phyloP scores from a whole-genome alignment of 805 yeast species.

The Lipomyces kockii region DNA sequence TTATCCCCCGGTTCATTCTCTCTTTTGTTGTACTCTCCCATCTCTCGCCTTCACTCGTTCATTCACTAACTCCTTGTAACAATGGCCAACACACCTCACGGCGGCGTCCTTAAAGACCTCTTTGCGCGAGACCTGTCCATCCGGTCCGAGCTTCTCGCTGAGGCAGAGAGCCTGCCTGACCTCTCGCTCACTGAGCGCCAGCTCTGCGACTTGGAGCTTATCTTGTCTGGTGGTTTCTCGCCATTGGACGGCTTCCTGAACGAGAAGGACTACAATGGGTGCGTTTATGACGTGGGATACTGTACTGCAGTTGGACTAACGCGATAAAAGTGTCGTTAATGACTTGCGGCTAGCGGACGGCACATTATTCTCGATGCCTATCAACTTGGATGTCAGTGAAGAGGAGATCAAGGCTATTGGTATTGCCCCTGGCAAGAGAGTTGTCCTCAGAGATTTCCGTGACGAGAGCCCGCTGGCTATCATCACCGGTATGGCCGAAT shows the following conservation, averaged over 20 bases:
- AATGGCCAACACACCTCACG: slow-evolving; percentile 75
- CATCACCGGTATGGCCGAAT: slow-evolving; percentile 52
- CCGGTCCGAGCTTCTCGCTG: slow-evolving; percentile 59
- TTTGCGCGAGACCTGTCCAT: slow-evolving; percentile 76
- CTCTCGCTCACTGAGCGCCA: slow-evolving; percentile 78
- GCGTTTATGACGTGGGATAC: not conserved
- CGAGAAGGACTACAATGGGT: slow-evolving; percentile 64
- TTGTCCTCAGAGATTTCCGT: slow-evolving; percentile 79
- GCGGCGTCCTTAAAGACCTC: slow-evolving; percentile 85
- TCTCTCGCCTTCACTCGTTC: not conserved
- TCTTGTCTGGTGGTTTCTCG: slow-evolving; percentile 92
- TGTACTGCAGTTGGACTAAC: not conserved
- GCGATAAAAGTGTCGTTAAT: slow-evolving; percentile 57
- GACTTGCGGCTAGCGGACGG: slow-evolving; percentile 75
- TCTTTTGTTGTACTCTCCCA: not conserved
- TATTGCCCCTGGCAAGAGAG: slow-evolving; percentile 60
- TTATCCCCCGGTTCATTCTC: not conserved
- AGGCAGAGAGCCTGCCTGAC: slow-evolving; percentile 55
- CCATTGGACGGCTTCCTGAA: slow-evolving; percentile 76
- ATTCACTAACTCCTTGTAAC: not conserved
- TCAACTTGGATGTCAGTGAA: slow-evolving; percentile 76
- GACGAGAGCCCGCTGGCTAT: slow-evolving; percentile 81
- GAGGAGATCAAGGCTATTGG: slow-evolving; percentile 51
- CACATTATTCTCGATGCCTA: slow-evolving; percentile 88
- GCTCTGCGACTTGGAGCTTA: slow-evolving; percentile 89